Evolutionary conservation across 2,329 filamentous ascomycete genomes (phyloP).

Genomic region (Lachnellula cervina): DNA sequence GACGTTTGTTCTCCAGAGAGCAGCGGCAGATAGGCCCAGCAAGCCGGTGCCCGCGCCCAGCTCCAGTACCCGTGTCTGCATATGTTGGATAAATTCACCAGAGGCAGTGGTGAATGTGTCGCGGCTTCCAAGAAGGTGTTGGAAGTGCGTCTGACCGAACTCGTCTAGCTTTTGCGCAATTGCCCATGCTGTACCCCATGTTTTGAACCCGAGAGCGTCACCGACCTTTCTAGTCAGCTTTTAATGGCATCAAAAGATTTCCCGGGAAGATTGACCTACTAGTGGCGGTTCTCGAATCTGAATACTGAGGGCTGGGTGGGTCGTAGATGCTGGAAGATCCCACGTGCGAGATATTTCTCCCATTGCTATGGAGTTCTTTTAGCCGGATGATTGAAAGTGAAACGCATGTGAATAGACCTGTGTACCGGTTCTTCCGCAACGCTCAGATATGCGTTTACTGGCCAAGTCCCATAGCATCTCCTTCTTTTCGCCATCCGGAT

Average conservation of each 20-base stretch:
- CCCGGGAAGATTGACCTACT: neutral
- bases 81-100: neutral
- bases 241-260: neutral
- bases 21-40: conserved; percentile 76
- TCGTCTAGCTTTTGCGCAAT: conserved; percentile 66
- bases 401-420: conserved; percentile 2
- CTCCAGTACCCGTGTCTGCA: conserved; percentile 8
- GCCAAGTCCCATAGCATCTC: conserved; percentile 75
- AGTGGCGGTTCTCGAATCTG: conserved; percentile 80
- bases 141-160: conserved; percentile 29
- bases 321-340: conserved; percentile 44
- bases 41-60: conserved; percentile 86
- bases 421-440: conserved; percentile 70
- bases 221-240: conserved; percentile 47
- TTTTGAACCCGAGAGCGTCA: conserved; percentile 88
- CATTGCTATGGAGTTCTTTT: conserved; percentile 45
- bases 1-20: conserved; percentile 60
- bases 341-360: conserved; percentile 58
- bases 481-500: conserved; percentile 40
- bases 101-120: conserved; percentile 1
- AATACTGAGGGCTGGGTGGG: conserved; percentile 51
- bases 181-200: conserved; percentile 88
- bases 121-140: conserved; percentile 33
- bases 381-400: neutral
- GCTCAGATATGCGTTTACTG: conserved; percentile 73